A percentile compares a stretch with the other conserved stretches of the same genome.
Evolutionary conservation across 441 rosid genomes (phyloP).

Genomic region (Manihot esculenta): DNA sequence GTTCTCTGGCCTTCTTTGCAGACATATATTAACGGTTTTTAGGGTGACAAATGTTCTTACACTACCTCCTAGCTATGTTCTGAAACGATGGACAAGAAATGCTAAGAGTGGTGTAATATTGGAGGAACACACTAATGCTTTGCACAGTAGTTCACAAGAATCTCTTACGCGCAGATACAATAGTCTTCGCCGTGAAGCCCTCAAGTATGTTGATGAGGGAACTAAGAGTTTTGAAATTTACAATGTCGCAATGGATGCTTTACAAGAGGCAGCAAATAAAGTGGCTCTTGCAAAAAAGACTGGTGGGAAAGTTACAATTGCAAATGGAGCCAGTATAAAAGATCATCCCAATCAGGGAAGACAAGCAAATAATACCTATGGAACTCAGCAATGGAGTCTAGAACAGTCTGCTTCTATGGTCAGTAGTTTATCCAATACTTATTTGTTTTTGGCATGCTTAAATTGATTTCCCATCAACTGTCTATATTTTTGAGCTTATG

Average conservation of each 20-base stretch:
- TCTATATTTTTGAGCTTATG: not conserved
- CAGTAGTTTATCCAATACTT: constrained; percentile 15
- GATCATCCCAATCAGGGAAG: constrained; percentile 25
- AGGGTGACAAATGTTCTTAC: constrained; percentile 94
- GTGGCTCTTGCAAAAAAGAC: constrained; percentile 55
- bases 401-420: constrained; percentile 25
- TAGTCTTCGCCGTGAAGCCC: constrained; percentile 72
- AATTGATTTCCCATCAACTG: not conserved
- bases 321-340: constrained; percentile 33
- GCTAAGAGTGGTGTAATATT: constrained; percentile 73
- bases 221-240: constrained; percentile 48
- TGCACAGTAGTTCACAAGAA: constrained; percentile 40
- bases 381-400: constrained; percentile 14
- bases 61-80: constrained; percentile 72
- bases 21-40: constrained; percentile 86
- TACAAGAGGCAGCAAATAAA: constrained; percentile 68
- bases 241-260: constrained; percentile 53
- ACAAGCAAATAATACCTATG: constrained; percentile 9
- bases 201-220: constrained; percentile 72
- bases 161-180: constrained; percentile 69
- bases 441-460: not conserved
- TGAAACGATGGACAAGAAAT: constrained; percentile 91
- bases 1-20: constrained; percentile 88
- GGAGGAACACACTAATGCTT: constrained; percentile 58
- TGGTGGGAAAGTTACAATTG: constrained; percentile 39